Evolutionary conservation across 2,329 filamentous ascomycete genomes (phyloP), one percentile per base, ranked within the genome.

Genomic region (Hypoxylon sp.): DNA sequence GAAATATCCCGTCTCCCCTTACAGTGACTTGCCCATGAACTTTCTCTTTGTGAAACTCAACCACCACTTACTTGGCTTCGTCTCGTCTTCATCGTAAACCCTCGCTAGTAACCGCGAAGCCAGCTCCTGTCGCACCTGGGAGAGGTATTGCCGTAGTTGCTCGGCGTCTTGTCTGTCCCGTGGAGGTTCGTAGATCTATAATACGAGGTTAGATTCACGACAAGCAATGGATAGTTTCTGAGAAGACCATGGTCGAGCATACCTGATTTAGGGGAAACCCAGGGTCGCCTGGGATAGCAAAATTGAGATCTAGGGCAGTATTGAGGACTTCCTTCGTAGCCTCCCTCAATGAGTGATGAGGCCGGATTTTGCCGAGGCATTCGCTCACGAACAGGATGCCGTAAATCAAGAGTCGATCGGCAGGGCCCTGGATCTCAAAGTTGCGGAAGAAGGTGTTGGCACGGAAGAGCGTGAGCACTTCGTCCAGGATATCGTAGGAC

Each of bases 361-460:
- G 91, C 83, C 91, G 93, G 78, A 98, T 94, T 87, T 96, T 97
- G 76, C 87, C 85, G 79, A 99, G 84, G 76, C 94, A 94, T 81
- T 98, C 94, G 82, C 91, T 95, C 77, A 98, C 88, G 82, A 95
- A 98, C 79, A 97, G 87, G 80, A 98, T 99, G 70, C 95, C 95
- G 84, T 99, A 99, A 78, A 98, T 94, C 74, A 99, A 87, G 77
- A 98, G 90, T 44, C 96, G 89, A 83, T 99, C 96, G 65, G 96
- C 95, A 26, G 94, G 92, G 13, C 96, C 96, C 83, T 97, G 95
- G 84, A 98, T 97, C 86, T 98, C 96, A 77, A 99, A 99, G 87
- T 98, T 99, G 77, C 96, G 92, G 87, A 98, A 99, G 83, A 99
- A 95, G 67, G 95, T 98, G 85, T 99, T 98, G 76, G 96, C 95